Base-by-base conservation (phyloP, 108 stramenopile genomes). In the Discostella pseudostelligera region DNA sequence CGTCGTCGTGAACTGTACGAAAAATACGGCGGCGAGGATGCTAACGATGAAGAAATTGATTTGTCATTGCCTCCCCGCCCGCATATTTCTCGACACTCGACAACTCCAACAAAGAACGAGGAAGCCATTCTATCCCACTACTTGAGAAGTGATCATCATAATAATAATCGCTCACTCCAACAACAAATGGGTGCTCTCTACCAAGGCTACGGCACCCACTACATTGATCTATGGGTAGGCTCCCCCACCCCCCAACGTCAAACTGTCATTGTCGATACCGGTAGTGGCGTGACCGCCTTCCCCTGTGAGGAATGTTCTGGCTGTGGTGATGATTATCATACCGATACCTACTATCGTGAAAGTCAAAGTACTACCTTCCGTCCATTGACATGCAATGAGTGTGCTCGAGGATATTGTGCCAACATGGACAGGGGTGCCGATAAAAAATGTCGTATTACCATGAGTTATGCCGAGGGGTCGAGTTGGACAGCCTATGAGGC, bases 201-300 rank as follows among this genome's bases (percentile, higher is more conserved):
- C 56, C 83, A 83, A 70, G 92, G 92, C 13, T 89, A 86, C 69
- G 92, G 90, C 46, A 96, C 98, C 1, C 98, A 98, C 68, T 97
- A 96, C 65, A 84, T 89, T 43, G 94, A 97, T 66, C 67, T 96
- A 5, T 98, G 94, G 88, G 86, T 88, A 4, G 98, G 98, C 13
- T 87, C 93, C 8, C 96, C 98, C 9, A 65, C 47, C 36, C 87
- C 96, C 37, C 98, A 98, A 72, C 83, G 98, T 0, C 96, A 96
- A 62, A 96, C 96, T 10, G 93, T 98, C 54, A 98, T 98, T 70
- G 92, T 98, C 60, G 96, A 97, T 74, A 98, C 98, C 16, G 96
- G 96, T 0, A 81, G 78, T 19, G 84, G 86, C 69, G 83, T 87
- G 48, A 98, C 98, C 13, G 96, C 96, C 51, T 98, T 98, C 76